Base-by-base conservation (phyloP, 768 basidiomycete species). In the Hirschioporus abietinus region DNA sequence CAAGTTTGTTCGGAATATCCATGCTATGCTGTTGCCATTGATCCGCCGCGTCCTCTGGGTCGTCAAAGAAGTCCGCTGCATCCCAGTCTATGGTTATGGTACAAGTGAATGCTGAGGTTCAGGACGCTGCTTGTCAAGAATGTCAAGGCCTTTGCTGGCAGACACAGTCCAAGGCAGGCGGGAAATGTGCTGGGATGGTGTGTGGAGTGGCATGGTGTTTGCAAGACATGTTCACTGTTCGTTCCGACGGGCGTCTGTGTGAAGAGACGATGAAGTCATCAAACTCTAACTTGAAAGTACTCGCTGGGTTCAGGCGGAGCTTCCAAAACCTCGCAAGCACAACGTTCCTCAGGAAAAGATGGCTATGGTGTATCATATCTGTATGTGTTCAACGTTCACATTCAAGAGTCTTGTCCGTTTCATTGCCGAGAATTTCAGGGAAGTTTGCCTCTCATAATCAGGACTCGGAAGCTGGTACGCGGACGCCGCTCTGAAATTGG, bases 1-100 rank as follows among this genome's bases (percentile, higher is more conserved):
- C 63, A 91, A 85, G 74, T 90, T 91, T 70, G 84, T 88, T 70
- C 88, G 83, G 75, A 90, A 91, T 65, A 91, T 80, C 90, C 90
- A 91, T 6, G 60, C 60, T 15, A 61, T 52, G 20, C 12, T 52
- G 12, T 5, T 52, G 15, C 42, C 42, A 52, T 52, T 52, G 20
- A 52, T 52, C 42, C 42, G 42, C 42, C 42, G 42, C 12, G 42
- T 15, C 42, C 42, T 3, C 20, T 52, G 42, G 42, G 42, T 52
- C 42, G 42, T 52, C 42, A 52, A 20, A 1, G 42, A 52, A 20
- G 42, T 10, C 12, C 42, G 4, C 42, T 52, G 42, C 42, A 52
- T 52, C 20, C 20, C 12, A 10, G 12, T 52, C 3, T 12, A 15
- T 12, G 20, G 20, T 52, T 52, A n/a, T n/a, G n/a, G n/a, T n/a